phyloP scores from a whole-genome alignment of 106 monocot species.

The Dioscorea zingiberensis region DNA sequence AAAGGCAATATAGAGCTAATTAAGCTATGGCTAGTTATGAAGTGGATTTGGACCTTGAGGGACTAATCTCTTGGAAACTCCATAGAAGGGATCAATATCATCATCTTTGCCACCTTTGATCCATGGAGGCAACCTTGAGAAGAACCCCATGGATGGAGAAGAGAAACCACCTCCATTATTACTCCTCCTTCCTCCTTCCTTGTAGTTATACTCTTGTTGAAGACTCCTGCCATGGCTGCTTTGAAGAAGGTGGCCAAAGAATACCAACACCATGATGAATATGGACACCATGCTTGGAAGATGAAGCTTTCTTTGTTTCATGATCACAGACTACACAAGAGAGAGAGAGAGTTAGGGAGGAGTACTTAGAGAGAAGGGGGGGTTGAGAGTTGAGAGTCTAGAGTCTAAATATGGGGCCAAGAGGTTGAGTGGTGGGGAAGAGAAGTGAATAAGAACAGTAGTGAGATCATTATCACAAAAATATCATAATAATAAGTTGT shows the following conservation, averaged over 20 bases:
- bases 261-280: background rate
- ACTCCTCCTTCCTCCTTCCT: background rate
- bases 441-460: background rate
- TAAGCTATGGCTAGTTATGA: constrained; percentile 2
- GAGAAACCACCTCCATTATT: background rate
- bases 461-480: no score
- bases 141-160: background rate
- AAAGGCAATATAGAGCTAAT: no score
- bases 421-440: background rate
- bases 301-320: background rate
- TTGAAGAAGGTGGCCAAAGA: background rate
- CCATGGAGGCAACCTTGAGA: constrained; percentile 1
- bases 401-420: background rate
- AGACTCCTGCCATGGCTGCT: constrained; percentile 1
- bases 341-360: background rate
- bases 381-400: no score
- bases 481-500: no score
- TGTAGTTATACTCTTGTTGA: background rate
- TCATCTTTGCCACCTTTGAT: background rate
- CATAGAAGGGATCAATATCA: background rate
- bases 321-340: background rate
- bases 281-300: background rate
- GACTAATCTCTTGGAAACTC: constrained; percentile 18
- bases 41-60: constrained; percentile 35
- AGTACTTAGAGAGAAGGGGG: background rate